phyloP scores from a whole-genome alignment of 352 stramenopile genomes.

The Peronospora destructor region DNA sequence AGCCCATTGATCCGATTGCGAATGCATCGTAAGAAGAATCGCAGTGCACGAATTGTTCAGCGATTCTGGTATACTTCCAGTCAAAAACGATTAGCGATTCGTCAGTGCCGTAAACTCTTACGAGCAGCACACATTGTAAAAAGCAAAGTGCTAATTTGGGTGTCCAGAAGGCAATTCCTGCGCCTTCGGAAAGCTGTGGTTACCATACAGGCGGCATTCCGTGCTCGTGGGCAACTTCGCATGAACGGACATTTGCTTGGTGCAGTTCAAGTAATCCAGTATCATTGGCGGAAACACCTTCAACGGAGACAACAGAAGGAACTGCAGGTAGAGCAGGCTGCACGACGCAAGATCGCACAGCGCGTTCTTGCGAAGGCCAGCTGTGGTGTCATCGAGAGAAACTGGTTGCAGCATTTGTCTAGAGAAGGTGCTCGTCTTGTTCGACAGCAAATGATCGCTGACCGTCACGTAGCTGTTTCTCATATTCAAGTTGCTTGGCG shows the following conservation, averaged over 20 bases:
- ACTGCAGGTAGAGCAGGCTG: slow-evolving; percentile 9
- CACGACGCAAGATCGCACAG: slow-evolving; percentile 18
- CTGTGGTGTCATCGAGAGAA: slow-evolving; percentile 34
- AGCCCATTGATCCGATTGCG: slow-evolving; percentile 44
- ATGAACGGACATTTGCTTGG: slow-evolving; percentile 15
- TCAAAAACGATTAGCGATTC: slow-evolving; percentile 58
- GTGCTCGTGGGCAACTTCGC: slow-evolving; percentile 16
- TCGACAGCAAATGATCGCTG: slow-evolving; percentile 31
- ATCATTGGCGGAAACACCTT: slow-evolving; percentile 28
- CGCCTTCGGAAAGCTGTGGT: slow-evolving; percentile 29
- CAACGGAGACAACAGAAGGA: slow-evolving; percentile 17
- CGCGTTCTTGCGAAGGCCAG: slow-evolving; percentile 27
- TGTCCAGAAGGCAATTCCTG: slow-evolving; percentile 21
- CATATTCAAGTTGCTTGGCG: slow-evolving; percentile 35
- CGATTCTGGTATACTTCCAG: slow-evolving; percentile 81
- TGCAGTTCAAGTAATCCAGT: slow-evolving; percentile 32
- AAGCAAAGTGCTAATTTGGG: slow-evolving; percentile 26
- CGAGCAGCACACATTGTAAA: slow-evolving; percentile 54
- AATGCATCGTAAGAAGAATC: slow-evolving; percentile 55
- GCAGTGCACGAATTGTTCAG: slow-evolving; percentile 52
- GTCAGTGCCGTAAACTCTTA: slow-evolving; percentile 57
- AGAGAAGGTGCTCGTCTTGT: slow-evolving; percentile 27
- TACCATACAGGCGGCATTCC: slow-evolving; percentile 33
- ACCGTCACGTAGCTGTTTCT: slow-evolving; percentile 20
- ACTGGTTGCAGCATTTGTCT: slow-evolving; percentile 34